These are phyloP conservation scores for Hondaea fermentalgiana DNA, from an alignment of 108 stramenopile genomes.

Conservation along the genomic window DNA sequence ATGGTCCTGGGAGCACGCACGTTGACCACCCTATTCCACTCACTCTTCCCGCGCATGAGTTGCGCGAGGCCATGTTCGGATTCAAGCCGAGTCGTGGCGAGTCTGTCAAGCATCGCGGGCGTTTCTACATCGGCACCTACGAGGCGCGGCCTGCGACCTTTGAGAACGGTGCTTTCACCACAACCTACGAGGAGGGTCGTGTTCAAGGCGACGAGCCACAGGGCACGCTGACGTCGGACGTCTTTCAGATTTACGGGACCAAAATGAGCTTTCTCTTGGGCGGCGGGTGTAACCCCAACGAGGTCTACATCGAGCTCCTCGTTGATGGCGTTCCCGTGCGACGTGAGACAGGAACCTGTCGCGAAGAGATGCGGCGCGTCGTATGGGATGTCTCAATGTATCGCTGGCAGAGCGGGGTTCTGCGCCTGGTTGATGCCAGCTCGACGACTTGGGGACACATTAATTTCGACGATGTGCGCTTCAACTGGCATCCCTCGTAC, in stretches of 20 bases:
- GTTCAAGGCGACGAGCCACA: conserved; percentile 57
- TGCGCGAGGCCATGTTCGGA: not conserved
- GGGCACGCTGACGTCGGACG: conserved; percentile 61
- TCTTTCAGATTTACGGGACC: conserved; percentile 44
- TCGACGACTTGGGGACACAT: conserved; percentile 61
- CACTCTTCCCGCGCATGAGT: not conserved
- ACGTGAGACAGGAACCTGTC: conserved; percentile 59
- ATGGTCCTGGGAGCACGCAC: conserved; percentile 13
- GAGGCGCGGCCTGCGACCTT: conserved; percentile 58
- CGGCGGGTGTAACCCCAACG: conserved; percentile 63
- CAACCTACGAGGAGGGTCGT: conserved; percentile 30
- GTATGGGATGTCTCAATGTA: conserved; percentile 52
- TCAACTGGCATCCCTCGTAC: conserved; percentile 42
- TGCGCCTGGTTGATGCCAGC: conserved; percentile 60
- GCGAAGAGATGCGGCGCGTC: conserved; percentile 50
- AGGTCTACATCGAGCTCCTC: conserved; percentile 63
- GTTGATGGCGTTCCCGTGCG: conserved; percentile 62
- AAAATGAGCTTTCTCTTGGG: conserved; percentile 60
- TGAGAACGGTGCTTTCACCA: not conserved
- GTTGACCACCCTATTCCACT: not conserved
- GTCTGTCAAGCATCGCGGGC: conserved; percentile 28
- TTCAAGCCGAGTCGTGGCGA: conserved; percentile 15
- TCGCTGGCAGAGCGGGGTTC: conserved; percentile 47
- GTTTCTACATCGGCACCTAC: conserved; percentile 65
- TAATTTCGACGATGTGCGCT: conserved; percentile 62